These are phyloP conservation scores for Agroathelia rolfsii DNA, from an alignment of 1,284 basidiomycete genomes.

Conservation along the genomic window DNA sequence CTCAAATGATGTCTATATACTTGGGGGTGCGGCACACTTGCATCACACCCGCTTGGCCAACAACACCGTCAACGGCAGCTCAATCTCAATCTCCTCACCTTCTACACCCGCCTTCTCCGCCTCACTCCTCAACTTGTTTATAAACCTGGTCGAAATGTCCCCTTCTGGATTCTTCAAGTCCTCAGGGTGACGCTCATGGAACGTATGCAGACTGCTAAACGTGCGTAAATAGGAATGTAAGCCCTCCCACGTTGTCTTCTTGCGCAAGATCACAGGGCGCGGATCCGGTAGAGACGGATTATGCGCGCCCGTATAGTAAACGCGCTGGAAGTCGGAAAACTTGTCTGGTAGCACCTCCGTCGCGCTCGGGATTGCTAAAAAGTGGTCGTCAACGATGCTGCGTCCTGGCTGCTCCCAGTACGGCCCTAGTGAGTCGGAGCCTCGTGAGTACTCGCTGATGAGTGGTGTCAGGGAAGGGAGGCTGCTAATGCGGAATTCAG, in stretches of 20 bases:
- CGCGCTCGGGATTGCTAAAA: constrained; percentile 61
- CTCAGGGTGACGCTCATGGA: constrained; percentile 52
- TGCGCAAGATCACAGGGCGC: constrained; percentile 49
- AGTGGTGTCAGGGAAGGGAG: constrained; percentile 49
- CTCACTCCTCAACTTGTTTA: constrained; percentile 37
- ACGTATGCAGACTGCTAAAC: constrained; percentile 65
- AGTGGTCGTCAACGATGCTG: constrained; percentile 61
- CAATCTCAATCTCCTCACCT: constrained; percentile 52
- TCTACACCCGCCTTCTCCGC: constrained; percentile 25
- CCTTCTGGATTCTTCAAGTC: constrained; percentile 41
- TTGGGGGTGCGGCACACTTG: too few species aligned
- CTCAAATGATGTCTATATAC: too few species aligned
- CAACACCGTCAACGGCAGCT: constrained; percentile 66
- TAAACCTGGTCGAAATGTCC: constrained; percentile 57
- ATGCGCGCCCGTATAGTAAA: constrained; percentile 43
- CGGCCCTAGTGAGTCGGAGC: constrained; percentile 53
- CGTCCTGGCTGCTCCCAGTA: constrained; percentile 80
- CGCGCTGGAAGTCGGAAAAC: constrained; percentile 34
- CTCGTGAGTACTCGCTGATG: constrained; percentile 54
- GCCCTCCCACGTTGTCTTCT: constrained; percentile 53
- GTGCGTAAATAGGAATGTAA: constrained; percentile 66
- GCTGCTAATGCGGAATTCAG: constrained; percentile 61
- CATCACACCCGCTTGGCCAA: constrained; percentile 33
- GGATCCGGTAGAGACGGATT: constrained; percentile 33
- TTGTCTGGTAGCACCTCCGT: constrained; percentile 22